Conservation (phyloP, 2,329 filamentous ascomycete species). For the Cladophialophora immunda region DNA sequence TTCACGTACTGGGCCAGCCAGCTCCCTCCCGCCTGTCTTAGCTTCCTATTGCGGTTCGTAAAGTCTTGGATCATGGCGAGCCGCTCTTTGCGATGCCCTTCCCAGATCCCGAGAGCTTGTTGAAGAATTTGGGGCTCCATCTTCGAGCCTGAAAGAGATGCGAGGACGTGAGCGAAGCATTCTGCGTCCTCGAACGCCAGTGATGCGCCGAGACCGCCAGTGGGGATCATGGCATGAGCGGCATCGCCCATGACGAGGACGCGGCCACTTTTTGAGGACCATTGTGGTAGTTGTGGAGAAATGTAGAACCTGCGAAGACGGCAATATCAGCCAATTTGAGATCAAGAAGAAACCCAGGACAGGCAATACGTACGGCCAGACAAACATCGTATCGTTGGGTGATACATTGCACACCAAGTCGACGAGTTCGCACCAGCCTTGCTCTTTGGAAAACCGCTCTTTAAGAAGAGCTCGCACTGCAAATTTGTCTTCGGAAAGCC, state of each 20-base stretch:
- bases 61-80: too few relatives aligned
- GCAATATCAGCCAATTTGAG: conserved; percentile 1
- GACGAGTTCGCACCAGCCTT: conserved; percentile 11
- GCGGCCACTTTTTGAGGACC: conserved; percentile 2
- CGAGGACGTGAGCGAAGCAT: too few relatives aligned
- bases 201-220: conserved; percentile 6
- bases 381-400: neutral
- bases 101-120: too few relatives aligned
- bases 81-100: too few relatives aligned
- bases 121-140: too few relatives aligned
- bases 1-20: too few relatives aligned
- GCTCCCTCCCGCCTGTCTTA: too few relatives aligned
- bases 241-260: conserved; percentile 2
- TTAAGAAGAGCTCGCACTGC: conserved; percentile 1
- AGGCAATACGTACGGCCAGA: conserved; percentile 14
- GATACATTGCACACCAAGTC: conserved; percentile 6
- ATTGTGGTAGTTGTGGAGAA: conserved; percentile 5
- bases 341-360: neutral
- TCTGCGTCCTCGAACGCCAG: conserved; percentile 13
- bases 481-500: conserved; percentile 4
- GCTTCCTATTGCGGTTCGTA: too few relatives aligned
- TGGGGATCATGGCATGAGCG: conserved; percentile 20
- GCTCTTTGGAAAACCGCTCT: neutral
- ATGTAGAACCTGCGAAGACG: conserved; percentile 10
- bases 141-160: too few relatives aligned